These are phyloP conservation scores for Chrysoporthe austroafricana DNA, from an alignment of 2,329 filamentous ascomycete genomes.

Conservation along the genomic window DNA sequence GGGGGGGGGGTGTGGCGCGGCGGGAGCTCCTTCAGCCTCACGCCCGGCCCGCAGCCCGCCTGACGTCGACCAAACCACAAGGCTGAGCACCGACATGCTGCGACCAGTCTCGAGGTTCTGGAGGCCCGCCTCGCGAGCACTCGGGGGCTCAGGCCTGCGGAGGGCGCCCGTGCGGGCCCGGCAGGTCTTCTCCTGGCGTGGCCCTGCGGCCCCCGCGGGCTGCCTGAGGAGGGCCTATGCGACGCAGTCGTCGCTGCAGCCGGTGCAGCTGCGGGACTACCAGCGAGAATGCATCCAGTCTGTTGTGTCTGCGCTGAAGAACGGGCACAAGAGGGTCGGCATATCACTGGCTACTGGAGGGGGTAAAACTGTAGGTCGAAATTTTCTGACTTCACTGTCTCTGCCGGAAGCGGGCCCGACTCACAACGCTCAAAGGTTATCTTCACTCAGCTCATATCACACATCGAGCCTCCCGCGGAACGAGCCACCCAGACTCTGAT, in stretches of 20 bases:
- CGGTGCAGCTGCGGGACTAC: conserved; percentile 68
- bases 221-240: conserved; percentile 20
- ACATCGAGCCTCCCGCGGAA: conserved; percentile 61
- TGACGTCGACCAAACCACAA: conserved; percentile 20
- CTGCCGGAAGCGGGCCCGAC: too few relatives aligned
- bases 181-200: neutral
- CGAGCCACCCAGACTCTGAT: conserved; percentile 80
- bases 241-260: conserved; percentile 24
- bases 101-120: conserved; percentile 19
- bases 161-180: neutral
- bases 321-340: conserved; percentile 78
- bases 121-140: conserved; percentile 3
- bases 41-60: neutral
- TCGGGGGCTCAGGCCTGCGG: conserved; percentile 9
- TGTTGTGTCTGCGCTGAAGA: conserved; percentile 68
- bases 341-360: conserved; percentile 86
- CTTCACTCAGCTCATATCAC: conserved; percentile 91
- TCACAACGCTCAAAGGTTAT: conserved; percentile 65
- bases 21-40: conserved; percentile 17
- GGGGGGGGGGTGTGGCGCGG: neutral
- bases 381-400: too few relatives aligned
- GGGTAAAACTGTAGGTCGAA: conserved; percentile 76
- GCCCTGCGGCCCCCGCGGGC: neutral
- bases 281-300: conserved; percentile 91
- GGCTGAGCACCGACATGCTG: conserved; percentile 27